Evolutionary conservation across 2,329 filamentous ascomycete genomes (phyloP), one percentile per base, ranked within the genome.

Genomic region (Boeremia exigua): DNA sequence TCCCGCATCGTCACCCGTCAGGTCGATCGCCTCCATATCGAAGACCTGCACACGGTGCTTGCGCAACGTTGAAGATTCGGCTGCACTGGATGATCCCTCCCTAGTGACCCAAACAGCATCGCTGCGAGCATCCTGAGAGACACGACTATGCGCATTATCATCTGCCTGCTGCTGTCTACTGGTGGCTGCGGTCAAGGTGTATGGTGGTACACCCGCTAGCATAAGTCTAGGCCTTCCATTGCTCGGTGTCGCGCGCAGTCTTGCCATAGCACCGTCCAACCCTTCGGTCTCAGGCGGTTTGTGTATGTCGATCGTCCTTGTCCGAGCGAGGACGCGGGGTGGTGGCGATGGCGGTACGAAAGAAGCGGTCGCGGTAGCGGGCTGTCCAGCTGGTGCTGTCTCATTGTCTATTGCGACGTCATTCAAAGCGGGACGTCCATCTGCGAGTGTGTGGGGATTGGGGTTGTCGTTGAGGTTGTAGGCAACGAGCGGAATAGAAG

Each of bases 231-330:
- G 72, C 61, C 73, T 79, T 33, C 70, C 71, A 40, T 74, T 77
- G n/a, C 72, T 73, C 30, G 79, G 78, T n/a, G 75, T 78, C 5
- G 72, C 69, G 39, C 78, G 70, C 45, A 80, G 54, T 54, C 77
- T 72, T 46, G 77, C 79, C 80, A 82, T 82, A 37, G 74, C 70
- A 36, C 45, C 34, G 32, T 37, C 50, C 7, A 32, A 28, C 19
- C 34, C 53, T 54, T 51, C 58, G 33, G 47, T 53, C 28, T 47
- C 28, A 10, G 61, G 49, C 32, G 57, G 59, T 28, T 63, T 65
- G 45, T 73, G 65, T 66, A 65, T 71, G 51, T 68, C 64, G 38
- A 67, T 44, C 8, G 65, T 66, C 55, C 51, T 65, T 28, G 60
- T 59, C 46, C 59, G 62, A 25, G 60, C 33, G 48, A 64, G 59